A percentile compares a stretch with the other conserved stretches of the same genome.
phyloP scores from a whole-genome alignment of 106 monocot genomes.

The Phalaenopsis aphrodite region DNA sequence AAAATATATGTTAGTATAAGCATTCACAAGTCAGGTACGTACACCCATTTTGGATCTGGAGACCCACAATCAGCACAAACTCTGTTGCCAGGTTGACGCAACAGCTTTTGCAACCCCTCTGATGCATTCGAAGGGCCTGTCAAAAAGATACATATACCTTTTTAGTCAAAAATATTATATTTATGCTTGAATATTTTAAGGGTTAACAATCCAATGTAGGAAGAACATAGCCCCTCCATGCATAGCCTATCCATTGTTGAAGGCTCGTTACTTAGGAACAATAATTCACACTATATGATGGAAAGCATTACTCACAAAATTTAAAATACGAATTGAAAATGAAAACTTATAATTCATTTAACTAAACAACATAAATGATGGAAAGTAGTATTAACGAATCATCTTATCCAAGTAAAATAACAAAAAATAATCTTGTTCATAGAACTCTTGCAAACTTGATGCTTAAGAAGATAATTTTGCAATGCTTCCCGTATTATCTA shows the following conservation, averaged over 20 bases:
- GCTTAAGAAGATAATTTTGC: too few relatives aligned
- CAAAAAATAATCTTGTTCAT: too few relatives aligned
- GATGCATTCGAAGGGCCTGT: slow-evolving; percentile 26
- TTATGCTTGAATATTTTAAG: neutral
- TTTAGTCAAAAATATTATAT: neutral
- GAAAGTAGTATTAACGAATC: too few relatives aligned
- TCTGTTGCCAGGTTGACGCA: slow-evolving; percentile 56
- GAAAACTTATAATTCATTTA: neutral
- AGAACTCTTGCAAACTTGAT: too few relatives aligned
- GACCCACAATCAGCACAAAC: slow-evolving; percentile 82
- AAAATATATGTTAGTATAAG: neutral
- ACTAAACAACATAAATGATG: too few relatives aligned
- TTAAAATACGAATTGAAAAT: neutral
- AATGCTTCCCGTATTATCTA: too few relatives aligned
- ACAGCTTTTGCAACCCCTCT: slow-evolving; percentile 34
- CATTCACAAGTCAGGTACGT: slow-evolving; percentile 19
- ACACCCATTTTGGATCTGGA: slow-evolving; percentile 93
- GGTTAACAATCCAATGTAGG: neutral
- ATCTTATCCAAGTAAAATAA: too few relatives aligned
- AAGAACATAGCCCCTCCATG: neutral
- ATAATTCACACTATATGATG: neutral
- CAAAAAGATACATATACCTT: neutral
- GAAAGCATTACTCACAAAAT: neutral
- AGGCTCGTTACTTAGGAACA: neutral
- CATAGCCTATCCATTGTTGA: neutral